Evolutionary conservation across 176 grass and related monocot species (phyloP).

Genomic region (Cenchrus americanus): DNA sequence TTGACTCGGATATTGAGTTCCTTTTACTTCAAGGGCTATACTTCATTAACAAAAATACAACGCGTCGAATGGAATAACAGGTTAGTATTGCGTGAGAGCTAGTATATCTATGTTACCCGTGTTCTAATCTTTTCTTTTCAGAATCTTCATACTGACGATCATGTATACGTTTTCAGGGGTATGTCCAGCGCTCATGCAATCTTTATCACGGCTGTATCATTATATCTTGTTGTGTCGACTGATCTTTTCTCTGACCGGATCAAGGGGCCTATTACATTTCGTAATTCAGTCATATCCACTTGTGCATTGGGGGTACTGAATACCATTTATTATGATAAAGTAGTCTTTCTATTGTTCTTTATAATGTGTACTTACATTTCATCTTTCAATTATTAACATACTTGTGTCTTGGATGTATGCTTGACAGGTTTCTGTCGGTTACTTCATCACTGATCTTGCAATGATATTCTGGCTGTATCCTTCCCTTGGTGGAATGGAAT

Average conservation of each 20-base stretch:
- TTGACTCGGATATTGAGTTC: slow-evolving; percentile 69
- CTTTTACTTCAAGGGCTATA: slow-evolving; percentile 78
- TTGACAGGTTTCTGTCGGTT: slow-evolving; percentile 88
- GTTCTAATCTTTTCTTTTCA: background rate
- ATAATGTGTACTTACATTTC: slow-evolving; percentile 26
- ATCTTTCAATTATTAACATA: slow-evolving; percentile 36
- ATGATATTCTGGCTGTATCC: slow-evolving; percentile 98
- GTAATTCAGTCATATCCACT: slow-evolving; percentile 75
- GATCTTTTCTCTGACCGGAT: slow-evolving; percentile 85
- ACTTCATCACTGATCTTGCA: slow-evolving; percentile 87
- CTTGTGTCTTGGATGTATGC: slow-evolving; percentile 34
- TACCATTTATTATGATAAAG: slow-evolving; percentile 16
- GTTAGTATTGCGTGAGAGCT: slow-evolving; percentile 53
- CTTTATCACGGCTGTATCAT: slow-evolving; percentile 77
- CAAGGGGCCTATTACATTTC: slow-evolving; percentile 70
- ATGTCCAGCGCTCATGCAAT: slow-evolving; percentile 92
- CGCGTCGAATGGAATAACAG: slow-evolving; percentile 97
- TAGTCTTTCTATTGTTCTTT: slow-evolving; percentile 15
- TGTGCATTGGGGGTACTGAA: slow-evolving; percentile 80
- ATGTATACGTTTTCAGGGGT: slow-evolving; percentile 70
- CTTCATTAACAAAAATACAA: slow-evolving; percentile 86
- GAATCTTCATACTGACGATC: slow-evolving; percentile 34
- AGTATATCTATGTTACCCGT: slow-evolving; percentile 19
- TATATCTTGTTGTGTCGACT: slow-evolving; percentile 72
- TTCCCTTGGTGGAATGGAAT: slow-evolving; percentile 96